Base-by-base conservation (phyloP, 2,329 filamentous ascomycete species). In the Stachybotrys elegans region DNA sequence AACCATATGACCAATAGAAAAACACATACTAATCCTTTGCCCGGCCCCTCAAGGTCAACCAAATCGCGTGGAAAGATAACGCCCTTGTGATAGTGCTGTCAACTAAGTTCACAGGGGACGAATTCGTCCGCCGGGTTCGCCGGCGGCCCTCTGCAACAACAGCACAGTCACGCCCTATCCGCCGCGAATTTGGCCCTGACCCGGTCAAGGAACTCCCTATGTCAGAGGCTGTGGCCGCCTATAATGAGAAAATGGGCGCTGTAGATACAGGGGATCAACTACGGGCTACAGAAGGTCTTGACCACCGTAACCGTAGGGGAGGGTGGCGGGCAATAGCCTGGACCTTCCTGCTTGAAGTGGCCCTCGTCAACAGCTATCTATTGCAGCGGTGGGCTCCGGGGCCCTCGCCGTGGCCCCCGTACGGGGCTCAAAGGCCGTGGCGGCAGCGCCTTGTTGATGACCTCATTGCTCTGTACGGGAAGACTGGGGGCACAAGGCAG, bases 21-120 rank as follows among this genome's bases (percentile, higher is more conserved):
- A 32, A 29, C 34, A 16, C 38, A 42, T 46, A 45, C 20, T 45
- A 48, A 48, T 22, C 25, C 40, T 25, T 48, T 32, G 44, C 43
- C 37, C 37, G 31, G 20, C 38, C 27, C n/a, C 21, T 27, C 32
- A 42, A 46, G 45, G 43, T 46, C 16, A 43, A 47, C 22, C 22
- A 51, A 43, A 43, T 52, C 22, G 39, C 37, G 12, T 52, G 38
- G 47, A 49, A 52, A 13, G 48, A 52, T 49, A 52, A 44, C 25
- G n/a, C 36, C 12, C 25, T 51, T 14, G 40, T 53, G 12, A 34
- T 53, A 19, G 44, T 53, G n/a, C 5, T 48, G 22, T 42, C 23
- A 14, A 45, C 45, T 39, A 21, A 45, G 8, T 44, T 27, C 7
- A 45, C 14, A 4, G 36, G 45, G 3, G 25, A 40, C 12, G 16